Evolutionary conservation across 495 filamentous ascomycete species (phyloP).

Genomic region (Aspergillus homomorphus): DNA sequence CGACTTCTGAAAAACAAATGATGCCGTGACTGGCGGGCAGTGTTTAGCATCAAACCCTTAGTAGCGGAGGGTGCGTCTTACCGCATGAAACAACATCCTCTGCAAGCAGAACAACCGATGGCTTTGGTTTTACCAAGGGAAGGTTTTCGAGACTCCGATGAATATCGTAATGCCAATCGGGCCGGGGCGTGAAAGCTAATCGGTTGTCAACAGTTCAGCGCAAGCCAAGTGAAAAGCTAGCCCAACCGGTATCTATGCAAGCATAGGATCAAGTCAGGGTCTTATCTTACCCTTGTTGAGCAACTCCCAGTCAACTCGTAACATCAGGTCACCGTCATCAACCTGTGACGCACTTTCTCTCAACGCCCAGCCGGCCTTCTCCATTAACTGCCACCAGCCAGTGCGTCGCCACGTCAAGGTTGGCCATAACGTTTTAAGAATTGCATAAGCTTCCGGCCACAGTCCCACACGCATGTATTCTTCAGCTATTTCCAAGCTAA

Average conservation of each 20-base stretch:
- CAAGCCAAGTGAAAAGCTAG: neutral
- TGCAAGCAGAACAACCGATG: constrained; percentile 60
- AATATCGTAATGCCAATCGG: constrained; percentile 71
- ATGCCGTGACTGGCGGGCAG: constrained; percentile 51
- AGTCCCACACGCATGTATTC: constrained; percentile 59
- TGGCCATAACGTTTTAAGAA: constrained; percentile 71
- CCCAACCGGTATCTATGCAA: neutral
- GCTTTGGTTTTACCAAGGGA: constrained; percentile 50
- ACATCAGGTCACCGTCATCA: constrained; percentile 60
- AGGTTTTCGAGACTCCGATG: constrained; percentile 62
- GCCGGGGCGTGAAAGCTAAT: constrained; percentile 57
- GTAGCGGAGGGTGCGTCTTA: constrained; percentile 30
- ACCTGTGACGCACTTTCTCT: constrained; percentile 65
- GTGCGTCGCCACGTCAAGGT: constrained; percentile 70
- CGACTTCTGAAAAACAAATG: constrained; percentile 68
- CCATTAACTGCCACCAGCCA: constrained; percentile 76
- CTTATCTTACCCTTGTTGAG: constrained; percentile 60
- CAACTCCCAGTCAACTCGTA: constrained; percentile 85
- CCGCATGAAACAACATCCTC: constrained; percentile 67
- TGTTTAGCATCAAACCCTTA: neutral
- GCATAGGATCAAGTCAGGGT: neutral
- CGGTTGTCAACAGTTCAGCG: constrained; percentile 1
- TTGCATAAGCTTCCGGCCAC: constrained; percentile 63
- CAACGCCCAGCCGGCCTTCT: constrained; percentile 69
- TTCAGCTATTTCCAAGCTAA: constrained; percentile 66